These are phyloP conservation scores for Anisodus acutangulus DNA, from an alignment of 257 asterid species.

Conservation along the genomic window DNA sequence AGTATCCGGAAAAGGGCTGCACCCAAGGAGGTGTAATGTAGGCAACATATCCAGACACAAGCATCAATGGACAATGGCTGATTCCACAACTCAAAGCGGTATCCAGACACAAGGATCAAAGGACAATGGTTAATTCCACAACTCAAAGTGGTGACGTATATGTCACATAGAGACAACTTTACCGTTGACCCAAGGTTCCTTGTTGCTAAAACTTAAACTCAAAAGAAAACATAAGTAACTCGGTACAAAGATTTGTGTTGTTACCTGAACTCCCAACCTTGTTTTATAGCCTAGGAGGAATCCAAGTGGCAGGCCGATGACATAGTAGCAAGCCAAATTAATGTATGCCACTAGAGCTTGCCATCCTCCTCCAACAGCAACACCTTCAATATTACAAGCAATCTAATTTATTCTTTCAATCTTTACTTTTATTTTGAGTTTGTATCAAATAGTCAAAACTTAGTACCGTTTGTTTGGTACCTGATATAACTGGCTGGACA, in stretches of 20 bases:
- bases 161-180: background rate
- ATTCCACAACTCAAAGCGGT: too few relatives aligned
- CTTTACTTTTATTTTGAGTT: background rate
- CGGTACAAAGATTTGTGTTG: too few relatives aligned
- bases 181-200: background rate
- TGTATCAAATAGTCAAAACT: background rate
- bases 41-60: too few relatives aligned
- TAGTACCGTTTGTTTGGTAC: constrained; percentile 30
- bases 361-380: constrained; percentile 99
- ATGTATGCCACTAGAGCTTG: constrained; percentile 91
- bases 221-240: background rate
- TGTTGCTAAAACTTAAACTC: background rate
- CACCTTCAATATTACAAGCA: constrained; percentile 52
- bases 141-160: too few relatives aligned
- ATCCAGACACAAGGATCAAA: background rate
- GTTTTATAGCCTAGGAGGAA: constrained; percentile 79
- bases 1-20: too few relatives aligned
- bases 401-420: background rate
- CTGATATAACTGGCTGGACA: constrained; percentile 95
- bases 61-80: too few relatives aligned
- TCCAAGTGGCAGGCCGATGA: constrained; percentile 82
- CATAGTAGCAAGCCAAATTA: constrained; percentile 75
- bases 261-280: constrained; percentile 79
- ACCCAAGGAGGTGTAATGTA: too few relatives aligned
- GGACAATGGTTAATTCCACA: background rate